A percentile compares a stretch with the other conserved stretches of the same genome.
Conservation (phyloP, 306 rosid genomes). For the Clitoria ternatea region DNA sequence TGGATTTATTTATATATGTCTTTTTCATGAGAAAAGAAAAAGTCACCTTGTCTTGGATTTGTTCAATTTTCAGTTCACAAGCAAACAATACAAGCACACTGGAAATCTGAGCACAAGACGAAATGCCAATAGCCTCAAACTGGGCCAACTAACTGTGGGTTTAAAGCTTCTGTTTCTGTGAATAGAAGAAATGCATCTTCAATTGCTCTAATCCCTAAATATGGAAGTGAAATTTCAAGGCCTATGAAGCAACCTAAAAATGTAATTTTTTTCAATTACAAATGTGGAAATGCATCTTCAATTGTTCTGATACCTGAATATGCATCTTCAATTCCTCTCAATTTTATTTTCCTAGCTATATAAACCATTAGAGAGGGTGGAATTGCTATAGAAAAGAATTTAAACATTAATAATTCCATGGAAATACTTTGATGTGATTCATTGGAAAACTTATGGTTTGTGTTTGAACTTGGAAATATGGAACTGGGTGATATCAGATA, state of each 20-base stretch:
- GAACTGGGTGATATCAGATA: neutral
- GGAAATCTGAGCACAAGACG: slow-evolving; percentile 66
- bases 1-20: too few relatives aligned
- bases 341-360: neutral
- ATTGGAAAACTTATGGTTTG: neutral
- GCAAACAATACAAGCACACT: slow-evolving; percentile 59
- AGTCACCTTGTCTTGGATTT: neutral
- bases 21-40: neutral
- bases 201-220: slow-evolving; percentile 50
- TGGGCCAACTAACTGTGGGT: slow-evolving; percentile 16
- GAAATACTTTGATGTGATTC: neutral
- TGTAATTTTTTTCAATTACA: slow-evolving; percentile 31
- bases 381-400: neutral
- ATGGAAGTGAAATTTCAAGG: slow-evolving; percentile 36
- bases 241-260: slow-evolving; percentile 52
- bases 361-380: slow-evolving; percentile 6
- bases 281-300: neutral
- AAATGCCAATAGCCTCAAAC: slow-evolving; percentile 44
- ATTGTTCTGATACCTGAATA: too few relatives aligned
- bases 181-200: slow-evolving; percentile 38
- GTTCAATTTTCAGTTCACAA: slow-evolving; percentile 47
- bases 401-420: neutral
- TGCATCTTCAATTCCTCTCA: too few relatives aligned
- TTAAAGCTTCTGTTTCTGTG: slow-evolving; percentile 32
- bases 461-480: too few relatives aligned